Percentiles rank a stretch among this genome's conserved stretches.
These are phyloP conservation scores for Atractiella rhizophila DNA, from an alignment of 768 basidiomycete species.

Conservation along the genomic window DNA sequence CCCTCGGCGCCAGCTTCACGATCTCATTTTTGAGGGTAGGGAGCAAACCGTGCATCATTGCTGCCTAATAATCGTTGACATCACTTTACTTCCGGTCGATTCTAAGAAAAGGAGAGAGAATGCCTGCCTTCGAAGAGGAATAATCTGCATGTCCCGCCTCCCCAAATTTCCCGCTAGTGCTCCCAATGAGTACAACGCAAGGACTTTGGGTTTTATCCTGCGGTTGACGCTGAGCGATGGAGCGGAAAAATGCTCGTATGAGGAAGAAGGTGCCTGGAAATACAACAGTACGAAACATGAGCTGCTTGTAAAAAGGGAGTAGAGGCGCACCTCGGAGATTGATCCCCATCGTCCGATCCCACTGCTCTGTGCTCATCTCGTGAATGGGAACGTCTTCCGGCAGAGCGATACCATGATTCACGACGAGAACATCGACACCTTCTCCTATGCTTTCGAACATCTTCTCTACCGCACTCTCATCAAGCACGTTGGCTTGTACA, in stretches of 20 bases:
- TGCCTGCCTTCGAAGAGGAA: slow-evolving; percentile 25
- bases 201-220: slow-evolving; percentile 31
- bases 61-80: background rate
- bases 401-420: slow-evolving; percentile 14
- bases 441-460: slow-evolving; percentile 25
- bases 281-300: background rate
- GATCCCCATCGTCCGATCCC: slow-evolving; percentile 35
- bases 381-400: slow-evolving; percentile 28
- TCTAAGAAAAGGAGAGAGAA: slow-evolving; percentile 19
- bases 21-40: slow-evolving; percentile 54
- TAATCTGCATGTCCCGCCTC: slow-evolving; percentile 31
- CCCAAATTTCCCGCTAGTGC: slow-evolving; percentile 46
- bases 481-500: slow-evolving; percentile 35
- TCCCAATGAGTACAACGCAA: slow-evolving; percentile 42
- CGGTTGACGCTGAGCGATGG: slow-evolving; percentile 24
- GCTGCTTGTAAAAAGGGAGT: background rate
- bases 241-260: slow-evolving; percentile 35
- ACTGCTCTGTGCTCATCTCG: slow-evolving; percentile 36
- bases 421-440: slow-evolving; percentile 21
- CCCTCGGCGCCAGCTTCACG: slow-evolving; percentile 43
- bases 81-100: slow-evolving; percentile 21
- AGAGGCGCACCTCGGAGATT: slow-evolving; percentile 31
- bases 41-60: slow-evolving; percentile 28
- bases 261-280: slow-evolving; percentile 35
- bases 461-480: slow-evolving; percentile 30